Percentiles rank a stretch among this genome's conserved stretches.
These are phyloP conservation scores for Dactylellina cionopaga DNA, from an alignment of 2,329 filamentous ascomycete species.

Conservation along the genomic window DNA sequence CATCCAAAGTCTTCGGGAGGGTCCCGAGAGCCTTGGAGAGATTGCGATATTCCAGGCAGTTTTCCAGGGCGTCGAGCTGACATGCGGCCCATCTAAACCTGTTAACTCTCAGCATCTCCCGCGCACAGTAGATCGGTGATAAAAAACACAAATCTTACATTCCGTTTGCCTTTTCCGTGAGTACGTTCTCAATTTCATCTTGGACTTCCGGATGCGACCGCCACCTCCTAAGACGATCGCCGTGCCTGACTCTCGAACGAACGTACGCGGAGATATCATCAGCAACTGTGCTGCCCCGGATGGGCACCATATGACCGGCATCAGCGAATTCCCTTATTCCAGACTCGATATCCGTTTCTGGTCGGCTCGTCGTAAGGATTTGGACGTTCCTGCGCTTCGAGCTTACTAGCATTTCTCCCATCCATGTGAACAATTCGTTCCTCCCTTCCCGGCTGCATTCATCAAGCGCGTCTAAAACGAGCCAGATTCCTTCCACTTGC, in stretches of 20 bases:
- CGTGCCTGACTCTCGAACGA: constrained; percentile 37
- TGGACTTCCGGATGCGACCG: constrained; percentile 47
- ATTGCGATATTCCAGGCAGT: constrained; percentile 49
- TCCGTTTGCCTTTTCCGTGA: constrained; percentile 55
- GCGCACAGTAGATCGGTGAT: background rate
- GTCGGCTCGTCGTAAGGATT: background rate
- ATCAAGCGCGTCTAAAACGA: constrained; percentile 59
- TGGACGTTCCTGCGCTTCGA: background rate
- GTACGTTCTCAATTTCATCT: constrained; percentile 12
- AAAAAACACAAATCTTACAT: constrained; percentile 58
- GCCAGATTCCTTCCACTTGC: constrained; percentile 54
- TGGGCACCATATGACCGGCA: background rate
- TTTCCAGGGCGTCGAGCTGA: constrained; percentile 57
- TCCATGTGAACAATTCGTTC: background rate
- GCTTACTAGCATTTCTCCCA: background rate
- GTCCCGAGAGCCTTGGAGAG: constrained; percentile 48
- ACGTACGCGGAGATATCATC: constrained; percentile 14
- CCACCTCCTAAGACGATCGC: constrained; percentile 57
- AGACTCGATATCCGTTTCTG: background rate
- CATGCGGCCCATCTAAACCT: constrained; percentile 58
- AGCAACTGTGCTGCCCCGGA: background rate
- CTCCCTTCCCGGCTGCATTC: constrained; percentile 52
- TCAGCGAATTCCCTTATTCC: background rate
- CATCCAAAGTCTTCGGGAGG: constrained; percentile 54
- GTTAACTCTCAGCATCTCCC: background rate